phyloP scores from a whole-genome alignment of 768 basidiomycete species.

The Macrolepiota dolichaula region DNA sequence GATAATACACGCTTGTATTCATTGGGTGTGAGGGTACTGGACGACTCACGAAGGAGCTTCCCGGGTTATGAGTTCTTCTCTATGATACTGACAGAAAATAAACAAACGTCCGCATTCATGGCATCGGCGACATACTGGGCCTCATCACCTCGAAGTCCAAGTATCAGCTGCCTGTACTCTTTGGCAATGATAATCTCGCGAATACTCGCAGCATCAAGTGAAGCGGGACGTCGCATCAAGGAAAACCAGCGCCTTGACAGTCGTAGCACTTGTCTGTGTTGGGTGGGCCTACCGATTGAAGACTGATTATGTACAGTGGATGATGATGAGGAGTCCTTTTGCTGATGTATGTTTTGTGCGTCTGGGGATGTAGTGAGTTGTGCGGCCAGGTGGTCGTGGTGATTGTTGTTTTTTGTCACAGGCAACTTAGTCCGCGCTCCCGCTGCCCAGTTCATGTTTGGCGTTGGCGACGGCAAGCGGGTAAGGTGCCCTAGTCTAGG shows the following conservation, averaged over 20 bases:
- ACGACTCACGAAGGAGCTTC: too few species aligned
- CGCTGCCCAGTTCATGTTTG: neutral
- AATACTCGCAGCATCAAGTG: constrained; percentile 29
- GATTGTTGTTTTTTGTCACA: constrained; percentile 5
- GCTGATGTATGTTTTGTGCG: constrained; percentile 15
- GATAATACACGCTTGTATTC: too few species aligned
- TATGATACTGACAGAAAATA: too few species aligned
- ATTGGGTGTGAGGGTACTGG: too few species aligned
- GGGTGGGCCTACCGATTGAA: constrained; percentile 14
- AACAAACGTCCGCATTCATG: too few species aligned
- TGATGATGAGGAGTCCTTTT: constrained; percentile 14
- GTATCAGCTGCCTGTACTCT: neutral
- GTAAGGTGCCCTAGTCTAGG: constrained; percentile 48
- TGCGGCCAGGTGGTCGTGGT: too few species aligned
- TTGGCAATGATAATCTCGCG: neutral
- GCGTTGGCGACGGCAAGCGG: constrained; percentile 41
- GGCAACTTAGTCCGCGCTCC: constrained; percentile 5
- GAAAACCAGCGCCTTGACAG: constrained; percentile 53
- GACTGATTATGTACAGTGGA: constrained; percentile 23
- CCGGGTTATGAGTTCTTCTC: too few species aligned
- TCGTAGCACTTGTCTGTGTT: constrained; percentile 18
- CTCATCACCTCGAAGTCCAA: too few species aligned
- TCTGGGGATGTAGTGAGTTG: constrained; percentile 27
- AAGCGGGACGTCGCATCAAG: constrained; percentile 46
- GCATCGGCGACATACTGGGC: too few species aligned